A percentile compares a stretch with the other conserved stretches of the same genome.
Conservation (phyloP, 192 early-diverging fungal genomes). For the Dimargaris xerosporica region DNA sequence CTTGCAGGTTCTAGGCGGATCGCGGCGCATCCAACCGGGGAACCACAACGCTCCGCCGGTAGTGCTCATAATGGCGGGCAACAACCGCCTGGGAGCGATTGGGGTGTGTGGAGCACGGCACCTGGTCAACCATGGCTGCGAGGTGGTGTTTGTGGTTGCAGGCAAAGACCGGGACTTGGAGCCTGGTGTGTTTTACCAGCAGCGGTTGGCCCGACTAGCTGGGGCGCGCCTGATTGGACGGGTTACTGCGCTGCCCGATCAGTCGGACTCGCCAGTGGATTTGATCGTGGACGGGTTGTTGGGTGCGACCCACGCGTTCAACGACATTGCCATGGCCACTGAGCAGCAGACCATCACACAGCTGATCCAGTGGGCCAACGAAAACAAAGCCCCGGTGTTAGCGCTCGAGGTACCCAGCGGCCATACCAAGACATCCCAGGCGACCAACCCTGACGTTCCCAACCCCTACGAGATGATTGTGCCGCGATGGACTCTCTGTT, state of each 20-base stretch:
- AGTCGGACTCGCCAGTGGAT: constrained; percentile 37
- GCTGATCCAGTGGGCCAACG: constrained; percentile 56
- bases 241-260: constrained; percentile 38
- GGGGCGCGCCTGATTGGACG: constrained; percentile 30
- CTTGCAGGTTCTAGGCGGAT: constrained; percentile 56
- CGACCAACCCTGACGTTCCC: background rate
- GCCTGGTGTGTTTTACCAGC: constrained; percentile 1
- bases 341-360: constrained; percentile 25
- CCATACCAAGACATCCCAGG: background rate
- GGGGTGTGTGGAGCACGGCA: constrained; percentile 57
- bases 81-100: constrained; percentile 56
- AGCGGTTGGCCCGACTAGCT: constrained; percentile 18
- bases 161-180: constrained; percentile 27
- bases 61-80: constrained; percentile 58
- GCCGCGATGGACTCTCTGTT: constrained; percentile 63
- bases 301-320: constrained; percentile 35
- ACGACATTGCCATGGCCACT: constrained; percentile 31
- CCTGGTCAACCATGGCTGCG: constrained; percentile 61
- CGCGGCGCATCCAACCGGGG: constrained; percentile 51
- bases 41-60: constrained; percentile 61
- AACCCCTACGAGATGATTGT: background rate
- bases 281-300: constrained; percentile 60
- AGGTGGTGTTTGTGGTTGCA: constrained; percentile 37
- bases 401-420: constrained; percentile 61
- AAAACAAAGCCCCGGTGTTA: constrained; percentile 40